These are phyloP conservation scores for Globisporangium middletonii DNA, from an alignment of 352 stramenopile species.

Conservation along the genomic window DNA sequence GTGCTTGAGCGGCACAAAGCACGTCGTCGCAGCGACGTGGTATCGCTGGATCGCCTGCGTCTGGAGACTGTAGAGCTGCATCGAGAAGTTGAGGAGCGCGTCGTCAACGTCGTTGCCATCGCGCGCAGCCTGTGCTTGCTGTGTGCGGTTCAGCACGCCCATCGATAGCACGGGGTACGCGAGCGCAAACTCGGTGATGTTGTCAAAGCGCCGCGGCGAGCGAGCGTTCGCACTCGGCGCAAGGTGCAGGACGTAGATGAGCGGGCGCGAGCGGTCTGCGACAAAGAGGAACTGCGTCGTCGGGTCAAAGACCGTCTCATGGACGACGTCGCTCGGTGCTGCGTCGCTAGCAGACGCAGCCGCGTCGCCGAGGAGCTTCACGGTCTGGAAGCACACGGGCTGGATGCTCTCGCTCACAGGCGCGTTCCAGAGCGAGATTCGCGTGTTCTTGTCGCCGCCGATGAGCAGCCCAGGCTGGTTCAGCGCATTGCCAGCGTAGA, in stretches of 20 bases:
- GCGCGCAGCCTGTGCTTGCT: constrained; percentile 27
- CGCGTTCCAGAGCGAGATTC: constrained; percentile 52
- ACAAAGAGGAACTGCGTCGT: constrained; percentile 76
- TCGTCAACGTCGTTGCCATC: constrained; percentile 22
- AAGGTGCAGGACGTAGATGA: constrained; percentile 71
- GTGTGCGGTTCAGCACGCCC: constrained; percentile 48
- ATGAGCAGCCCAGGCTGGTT: constrained; percentile 52
- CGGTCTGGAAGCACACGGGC: constrained; percentile 57
- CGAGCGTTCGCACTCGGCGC: constrained; percentile 24
- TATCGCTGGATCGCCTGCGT: constrained; percentile 84
- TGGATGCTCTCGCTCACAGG: constrained; percentile 46
- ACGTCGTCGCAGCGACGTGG: constrained; percentile 54
- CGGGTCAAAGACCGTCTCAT: constrained; percentile 67
- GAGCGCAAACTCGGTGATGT: constrained; percentile 75
- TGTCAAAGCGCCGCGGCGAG: constrained; percentile 57
- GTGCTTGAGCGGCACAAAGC: constrained; percentile 33
- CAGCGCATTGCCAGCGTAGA: constrained; percentile 46
- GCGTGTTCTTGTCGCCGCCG: constrained; percentile 59
- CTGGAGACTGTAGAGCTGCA: constrained; percentile 80
- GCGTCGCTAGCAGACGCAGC: constrained; percentile 16
- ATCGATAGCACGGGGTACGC: constrained; percentile 76
- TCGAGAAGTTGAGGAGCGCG: constrained; percentile 38
- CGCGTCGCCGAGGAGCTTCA: constrained; percentile 33
- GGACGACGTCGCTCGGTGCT: constrained; percentile 15
- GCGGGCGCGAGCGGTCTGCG: constrained; percentile 49